A percentile compares a stretch with the other conserved stretches of the same genome.
phyloP scores from a whole-genome alignment of 1,139 yeast species.

The Candida sojae region DNA sequence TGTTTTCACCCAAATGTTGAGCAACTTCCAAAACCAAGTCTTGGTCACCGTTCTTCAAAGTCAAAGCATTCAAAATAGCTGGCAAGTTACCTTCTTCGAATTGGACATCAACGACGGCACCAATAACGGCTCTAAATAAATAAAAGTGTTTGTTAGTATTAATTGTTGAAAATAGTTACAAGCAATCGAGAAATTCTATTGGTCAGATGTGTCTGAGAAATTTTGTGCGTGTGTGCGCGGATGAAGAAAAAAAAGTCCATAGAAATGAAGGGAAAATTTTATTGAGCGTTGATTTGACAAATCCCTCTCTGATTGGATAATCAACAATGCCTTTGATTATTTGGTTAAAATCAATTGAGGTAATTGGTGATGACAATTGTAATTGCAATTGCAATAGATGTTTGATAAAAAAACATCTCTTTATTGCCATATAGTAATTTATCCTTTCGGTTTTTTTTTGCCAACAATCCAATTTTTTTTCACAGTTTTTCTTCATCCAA shows the following conservation, averaged over 20 bases:
- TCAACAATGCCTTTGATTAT: neutral
- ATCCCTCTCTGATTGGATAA: constrained; percentile 2
- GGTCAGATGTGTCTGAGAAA: constrained; percentile 2
- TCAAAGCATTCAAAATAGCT: constrained; percentile 95
- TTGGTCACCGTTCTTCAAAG: constrained; percentile 70
- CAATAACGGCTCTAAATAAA: constrained; percentile 83
- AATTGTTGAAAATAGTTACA: neutral
- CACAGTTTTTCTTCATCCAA: no score
- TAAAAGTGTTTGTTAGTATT: constrained; percentile 11
- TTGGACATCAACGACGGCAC: constrained; percentile 99
- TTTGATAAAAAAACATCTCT: no score
- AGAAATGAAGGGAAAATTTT: constrained; percentile 1
- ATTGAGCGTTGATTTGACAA: neutral
- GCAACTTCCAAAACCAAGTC: constrained; percentile 94
- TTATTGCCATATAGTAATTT: no score
- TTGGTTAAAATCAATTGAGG: neutral
- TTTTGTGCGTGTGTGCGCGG: constrained; percentile 10
- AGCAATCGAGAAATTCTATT: constrained; percentile 3
- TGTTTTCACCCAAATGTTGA: constrained; percentile 99
- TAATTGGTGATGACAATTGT: no score
- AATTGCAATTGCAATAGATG: no score
- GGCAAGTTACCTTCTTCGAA: constrained; percentile 98
- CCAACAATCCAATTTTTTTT: no score
- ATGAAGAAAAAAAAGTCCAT: constrained; percentile 5
- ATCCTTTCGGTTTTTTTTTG: no score